Evolutionary conservation across 176 grass and related monocot species (phyloP), one percentile per base, ranked within the genome.

Genomic region (Puccinellia tenuiflora): DNA sequence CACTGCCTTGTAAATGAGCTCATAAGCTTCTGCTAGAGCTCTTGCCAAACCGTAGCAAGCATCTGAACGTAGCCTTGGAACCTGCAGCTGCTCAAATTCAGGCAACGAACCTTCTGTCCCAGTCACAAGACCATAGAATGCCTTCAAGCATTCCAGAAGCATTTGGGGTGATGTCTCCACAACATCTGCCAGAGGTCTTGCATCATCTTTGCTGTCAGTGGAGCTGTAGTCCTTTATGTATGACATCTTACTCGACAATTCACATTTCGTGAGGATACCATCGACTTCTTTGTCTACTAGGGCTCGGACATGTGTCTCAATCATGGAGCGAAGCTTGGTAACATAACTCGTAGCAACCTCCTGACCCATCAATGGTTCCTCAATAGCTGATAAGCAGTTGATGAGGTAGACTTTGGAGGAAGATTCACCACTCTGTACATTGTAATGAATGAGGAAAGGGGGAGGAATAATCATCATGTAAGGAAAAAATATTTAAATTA

Each of bases 381-480:
- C 89, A 88, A 96, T 96, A 85, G 91, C 93, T 85, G 96, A 99
- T 57, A 99, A 90, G 67, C 96, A 99, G 74, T 99, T 96, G 83
- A 99, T 94, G 81, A 99, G 89, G 87, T 92, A 99, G 43, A 99
- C 86, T 76, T 93, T 99, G 38, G 87, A 92, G 4, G 87, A 93
- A 26, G 85, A 92, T 82, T 99, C 93, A 37, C 64, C 87, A 64
- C 83, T 90, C 93, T 96, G 91, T 54, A 90, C 67, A 65, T 79
- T 43, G 75, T 54, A 86, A 90, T 70, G 29, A 55, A 63, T 77
- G 35, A 35, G 60, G 18, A 87, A 56, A 71, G 40, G 22, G 74
- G 8, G 55, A 21, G 43, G 43, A 84, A 34, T 79, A 82, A 37
- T 65, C 22, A 40, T 21, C 54, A 82, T 73, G 67, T 35, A 56